Base-by-base conservation (phyloP, 805 yeast genomes). In the Kregervanrija pseudodelftensis region DNA sequence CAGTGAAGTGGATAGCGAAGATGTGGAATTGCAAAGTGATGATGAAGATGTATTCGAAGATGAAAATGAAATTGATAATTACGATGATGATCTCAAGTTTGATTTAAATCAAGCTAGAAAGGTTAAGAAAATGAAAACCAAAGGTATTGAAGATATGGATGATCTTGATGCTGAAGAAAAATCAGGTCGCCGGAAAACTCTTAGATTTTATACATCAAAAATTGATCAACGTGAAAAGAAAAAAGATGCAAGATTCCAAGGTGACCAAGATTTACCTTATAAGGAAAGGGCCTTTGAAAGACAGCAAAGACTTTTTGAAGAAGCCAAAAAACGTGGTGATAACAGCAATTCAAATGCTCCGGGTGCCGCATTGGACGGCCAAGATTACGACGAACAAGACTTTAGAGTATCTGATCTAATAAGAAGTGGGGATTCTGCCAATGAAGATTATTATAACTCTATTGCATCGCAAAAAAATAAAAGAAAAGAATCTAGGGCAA, bases 191-290 rank as follows among this genome's bases (percentile, higher is more conserved):
- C 85, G 82, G 70, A 79, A 78, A 59, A 76, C 95, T 2, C 76
- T 93, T 56, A 81, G 98, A 49, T 93, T 93, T 79, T 93, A 93
- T 73, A 93, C 99, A 1, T 86, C 98, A 47, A 90, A 91, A 66
- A 90, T 93, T 64, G 96, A 89, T 63, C 95, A 90, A 67, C 82
- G 82, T 42, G 80, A 75, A 28, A 71, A 72, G 53, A 83, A 82
- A 63, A 76, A 76, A 48, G 69, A 67, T 37, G 82, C 81, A 39
- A 72, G 67, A 53, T 76, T 69, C 49, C 72, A 78, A 38, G 99
- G 98, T 55, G 99, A 91, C 63, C 75, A 76, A 49, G 99, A 91
- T 66, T 68, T 91, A 47, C 97, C 98, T 13, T 91, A 93, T 64
- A 80, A 78, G 55, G 98, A 91, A 66, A 77, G 97, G 55, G 72